Conservation (phyloP, 2,329 filamentous ascomycete genomes). For the Dothideomycetes sp. region DNA sequence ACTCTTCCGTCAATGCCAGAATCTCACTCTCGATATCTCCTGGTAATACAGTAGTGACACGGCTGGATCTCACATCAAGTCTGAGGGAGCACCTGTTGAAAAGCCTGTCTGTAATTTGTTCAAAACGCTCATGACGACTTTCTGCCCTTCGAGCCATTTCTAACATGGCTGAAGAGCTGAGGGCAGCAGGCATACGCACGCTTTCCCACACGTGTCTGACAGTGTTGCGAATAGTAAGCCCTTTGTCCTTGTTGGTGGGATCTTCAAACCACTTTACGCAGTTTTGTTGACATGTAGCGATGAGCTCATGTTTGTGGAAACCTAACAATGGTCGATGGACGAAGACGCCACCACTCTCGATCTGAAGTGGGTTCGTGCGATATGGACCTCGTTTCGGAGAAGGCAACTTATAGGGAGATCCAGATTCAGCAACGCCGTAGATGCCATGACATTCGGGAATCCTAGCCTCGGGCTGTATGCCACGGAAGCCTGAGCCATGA, state of each 20-base stretch:
- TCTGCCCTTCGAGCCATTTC: conserved; percentile 45
- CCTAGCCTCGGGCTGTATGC: conserved; percentile 51
- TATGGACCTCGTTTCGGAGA: not conserved
- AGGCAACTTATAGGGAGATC: conserved; percentile 1
- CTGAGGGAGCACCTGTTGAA: conserved; percentile 39
- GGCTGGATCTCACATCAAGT: no score
- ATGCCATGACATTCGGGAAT: conserved; percentile 81
- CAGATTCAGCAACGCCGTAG: conserved; percentile 50
- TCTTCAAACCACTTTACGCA: conserved; percentile 72
- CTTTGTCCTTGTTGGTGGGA: conserved; percentile 66
- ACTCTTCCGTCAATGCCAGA: no score
- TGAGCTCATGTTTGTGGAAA: conserved; percentile 63
- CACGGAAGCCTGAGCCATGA: conserved; percentile 57
- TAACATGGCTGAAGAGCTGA: conserved; percentile 56
- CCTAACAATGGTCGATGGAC: conserved; percentile 59
- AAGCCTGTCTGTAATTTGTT: conserved; percentile 43
- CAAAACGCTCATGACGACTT: conserved; percentile 31
- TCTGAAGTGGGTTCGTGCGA: conserved; percentile 3
- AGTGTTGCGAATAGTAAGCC: conserved; percentile 70
- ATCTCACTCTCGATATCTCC: no score
- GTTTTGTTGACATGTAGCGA: conserved; percentile 61
- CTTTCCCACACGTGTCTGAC: conserved; percentile 55
- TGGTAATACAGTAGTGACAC: no score
- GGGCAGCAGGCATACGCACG: conserved; percentile 54
- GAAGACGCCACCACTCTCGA: conserved; percentile 44